Percentiles rank a stretch among this genome's conserved stretches.
These are phyloP conservation scores for Bacidia rubella DNA, from an alignment of 495 filamentous ascomycete species.

Conservation along the genomic window DNA sequence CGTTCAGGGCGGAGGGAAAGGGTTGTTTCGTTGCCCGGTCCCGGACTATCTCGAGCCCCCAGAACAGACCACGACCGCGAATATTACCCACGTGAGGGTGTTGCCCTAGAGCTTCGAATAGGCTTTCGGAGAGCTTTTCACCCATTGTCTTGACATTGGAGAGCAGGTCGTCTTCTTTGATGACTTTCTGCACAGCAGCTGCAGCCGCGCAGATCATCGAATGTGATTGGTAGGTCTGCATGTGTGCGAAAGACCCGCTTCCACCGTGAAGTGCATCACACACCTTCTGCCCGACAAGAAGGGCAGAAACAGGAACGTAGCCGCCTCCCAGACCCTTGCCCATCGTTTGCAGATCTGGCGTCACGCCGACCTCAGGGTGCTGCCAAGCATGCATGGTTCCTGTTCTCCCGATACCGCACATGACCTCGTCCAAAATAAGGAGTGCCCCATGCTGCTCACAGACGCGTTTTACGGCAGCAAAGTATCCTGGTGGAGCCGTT, in stretches of 20 bases:
- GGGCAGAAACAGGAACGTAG: constrained; percentile 47
- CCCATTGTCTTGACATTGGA: constrained; percentile 37
- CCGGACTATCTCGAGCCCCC: constrained; percentile 48
- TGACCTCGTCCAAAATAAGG: constrained; percentile 63
- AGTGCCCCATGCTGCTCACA: constrained; percentile 54
- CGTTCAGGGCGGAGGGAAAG: constrained; percentile 26
- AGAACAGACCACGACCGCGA: constrained; percentile 42
- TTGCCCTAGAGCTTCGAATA: constrained; percentile 22
- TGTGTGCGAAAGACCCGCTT: constrained; percentile 31
- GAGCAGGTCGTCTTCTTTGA: constrained; percentile 33
- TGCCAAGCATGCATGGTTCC: constrained; percentile 59
- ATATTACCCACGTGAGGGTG: constrained; percentile 42
- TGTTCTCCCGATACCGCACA: constrained; percentile 63
- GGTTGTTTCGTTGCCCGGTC: constrained; percentile 42
- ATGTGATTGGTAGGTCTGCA: constrained; percentile 49
- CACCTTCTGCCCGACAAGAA: constrained; percentile 41
- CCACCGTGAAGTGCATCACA: constrained; percentile 42
- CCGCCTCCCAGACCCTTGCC: constrained; percentile 58
- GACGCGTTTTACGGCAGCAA: constrained; percentile 45
- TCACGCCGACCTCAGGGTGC: constrained; percentile 35
- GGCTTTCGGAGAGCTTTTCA: constrained; percentile 24
- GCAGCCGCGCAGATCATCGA: constrained; percentile 43
- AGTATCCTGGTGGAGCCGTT: constrained; percentile 49
- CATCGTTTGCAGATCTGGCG: constrained; percentile 56
- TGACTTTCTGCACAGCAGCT: constrained; percentile 39